Evolutionary conservation across 2,329 filamentous ascomycete genomes (phyloP).

Genomic region (Exophiala mesophila): DNA sequence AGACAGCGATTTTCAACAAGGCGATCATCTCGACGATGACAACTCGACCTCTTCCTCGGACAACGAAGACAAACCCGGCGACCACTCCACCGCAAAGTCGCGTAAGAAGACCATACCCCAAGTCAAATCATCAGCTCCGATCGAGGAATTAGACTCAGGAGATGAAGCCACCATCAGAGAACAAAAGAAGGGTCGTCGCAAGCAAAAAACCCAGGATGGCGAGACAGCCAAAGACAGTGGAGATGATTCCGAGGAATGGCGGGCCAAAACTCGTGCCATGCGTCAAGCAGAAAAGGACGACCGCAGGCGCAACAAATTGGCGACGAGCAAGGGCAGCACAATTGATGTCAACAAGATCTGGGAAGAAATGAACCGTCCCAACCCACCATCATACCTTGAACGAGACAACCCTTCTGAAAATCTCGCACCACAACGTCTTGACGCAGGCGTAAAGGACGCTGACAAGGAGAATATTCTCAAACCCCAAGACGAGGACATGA

Average conservation of each 20-base stretch:
- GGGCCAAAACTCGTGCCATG: slow-evolving; percentile 51
- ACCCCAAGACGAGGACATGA: slow-evolving; percentile 38
- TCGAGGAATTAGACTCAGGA: slow-evolving; percentile 48
- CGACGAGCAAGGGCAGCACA: slow-evolving; percentile 47
- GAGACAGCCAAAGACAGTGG: slow-evolving; percentile 32
- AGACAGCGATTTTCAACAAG: slow-evolving; percentile 27
- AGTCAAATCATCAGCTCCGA: background rate
- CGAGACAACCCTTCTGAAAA: slow-evolving; percentile 14
- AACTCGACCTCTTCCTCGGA: slow-evolving; percentile 16
- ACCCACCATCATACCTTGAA: slow-evolving; percentile 15
- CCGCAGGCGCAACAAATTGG: slow-evolving; percentile 45
- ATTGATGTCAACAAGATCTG: slow-evolving; percentile 53
- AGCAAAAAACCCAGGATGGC: slow-evolving; percentile 35
- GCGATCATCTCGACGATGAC: slow-evolving; percentile 10
- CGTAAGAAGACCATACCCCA: slow-evolving; percentile 24
- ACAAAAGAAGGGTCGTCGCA: slow-evolving; percentile 34
- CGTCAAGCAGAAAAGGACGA: slow-evolving; percentile 44
- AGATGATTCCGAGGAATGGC: slow-evolving; percentile 26
- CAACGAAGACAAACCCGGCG: slow-evolving; percentile 9
- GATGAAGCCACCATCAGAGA: slow-evolving; percentile 54
- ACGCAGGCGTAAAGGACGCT: slow-evolving; percentile 12
- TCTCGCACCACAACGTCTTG: slow-evolving; percentile 8
- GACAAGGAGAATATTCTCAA: slow-evolving; percentile 25
- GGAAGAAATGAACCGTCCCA: slow-evolving; percentile 46
- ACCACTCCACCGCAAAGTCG: slow-evolving; percentile 9